These are phyloP conservation scores for Arbutus unedo DNA, from an alignment of 148 eudicot species.

Conservation along the genomic window DNA sequence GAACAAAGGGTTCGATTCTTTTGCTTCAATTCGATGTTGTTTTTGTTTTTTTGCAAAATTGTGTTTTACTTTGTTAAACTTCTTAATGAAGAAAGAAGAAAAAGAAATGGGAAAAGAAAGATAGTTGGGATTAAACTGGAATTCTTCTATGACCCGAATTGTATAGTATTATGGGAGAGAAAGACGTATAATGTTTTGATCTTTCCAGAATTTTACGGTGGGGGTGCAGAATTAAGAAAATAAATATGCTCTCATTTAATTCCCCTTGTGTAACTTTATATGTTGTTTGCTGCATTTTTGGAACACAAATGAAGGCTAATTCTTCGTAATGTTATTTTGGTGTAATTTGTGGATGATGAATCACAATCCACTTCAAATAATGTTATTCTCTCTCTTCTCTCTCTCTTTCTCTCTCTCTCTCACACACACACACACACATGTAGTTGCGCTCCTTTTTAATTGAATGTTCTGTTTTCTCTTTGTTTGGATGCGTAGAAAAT, in stretches of 20 bases:
- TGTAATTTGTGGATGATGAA: conserved; percentile 1
- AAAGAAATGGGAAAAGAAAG: not conserved
- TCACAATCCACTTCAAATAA: not conserved
- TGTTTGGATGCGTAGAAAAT: not conserved
- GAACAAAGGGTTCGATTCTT: conserved; percentile 22
- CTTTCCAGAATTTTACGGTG: conserved; percentile 13
- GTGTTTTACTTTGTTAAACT: not conserved
- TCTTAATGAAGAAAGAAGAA: not conserved
- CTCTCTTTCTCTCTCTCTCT: too few species aligned
- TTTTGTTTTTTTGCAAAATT: not conserved
- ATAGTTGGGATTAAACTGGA: not conserved
- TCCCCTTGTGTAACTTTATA: conserved; percentile 18
- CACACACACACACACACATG: too few species aligned
- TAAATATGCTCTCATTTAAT: conserved; percentile 30
- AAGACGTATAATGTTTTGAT: not conserved
- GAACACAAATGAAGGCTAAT: conserved; percentile 19
- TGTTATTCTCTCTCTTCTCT: not conserved
- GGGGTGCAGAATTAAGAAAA: conserved; percentile 16
- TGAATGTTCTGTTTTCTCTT: not conserved
- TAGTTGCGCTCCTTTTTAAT: not conserved
- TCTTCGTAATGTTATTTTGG: conserved; percentile 14
- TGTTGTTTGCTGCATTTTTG: conserved; percentile 20
- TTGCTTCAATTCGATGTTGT: conserved; percentile 15
- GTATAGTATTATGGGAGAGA: conserved; percentile 25
- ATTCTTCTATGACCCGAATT: conserved; percentile 11